Base-by-base conservation (phyloP, 2,329 filamentous ascomycete species). In the Thermochaetoides dissita region DNA sequence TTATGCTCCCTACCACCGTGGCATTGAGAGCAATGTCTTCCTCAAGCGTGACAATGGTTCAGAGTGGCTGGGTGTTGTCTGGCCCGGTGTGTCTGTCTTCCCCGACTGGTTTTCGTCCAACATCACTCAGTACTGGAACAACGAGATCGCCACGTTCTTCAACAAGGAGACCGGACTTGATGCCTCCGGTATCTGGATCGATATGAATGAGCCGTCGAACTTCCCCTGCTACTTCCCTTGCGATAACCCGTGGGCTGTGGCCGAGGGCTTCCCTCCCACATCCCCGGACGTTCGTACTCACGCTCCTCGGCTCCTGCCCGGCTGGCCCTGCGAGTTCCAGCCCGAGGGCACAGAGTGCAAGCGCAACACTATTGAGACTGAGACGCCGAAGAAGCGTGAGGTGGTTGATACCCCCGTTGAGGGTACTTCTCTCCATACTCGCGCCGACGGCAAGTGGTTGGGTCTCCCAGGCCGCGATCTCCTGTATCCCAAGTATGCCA, bases 111-210 rank as follows among this genome's bases (percentile, higher is more conserved):
- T 87, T 55, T 64, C 76, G 11, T 67, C 71, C 7, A 74, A 75
- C 40, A 73, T 76, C 2, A 69, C 76, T 38, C 53, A 61, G 1
- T 91, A 77, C 59, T 89, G 84, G 84, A 76, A 76, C 49, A 66
- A 68, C 5, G 72, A 88, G 55, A 80, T 89, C 51, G 58, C 55
- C 0, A 57, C 55, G 1, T 84, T 84, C 63, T 87, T 88, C 61
- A 59, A 69, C 46, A 59, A 71, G 0, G 64, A 76, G 0, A 68
- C 62, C 2, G 84, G 83, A 30, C 68, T 89, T 10, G 74, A 88
- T 49, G 80, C 89, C 38, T 84, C 89, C 47, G 84, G 73, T 1
- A 64, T 89, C 1, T 88, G 82, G 79, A 84, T 84, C 49, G 81
- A 85, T 51, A 75, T 81, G 72, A 77, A 76, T 45, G 72, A 77